Conservation (phyloP, 1,139 yeast genomes). For the Candida sojae region DNA sequence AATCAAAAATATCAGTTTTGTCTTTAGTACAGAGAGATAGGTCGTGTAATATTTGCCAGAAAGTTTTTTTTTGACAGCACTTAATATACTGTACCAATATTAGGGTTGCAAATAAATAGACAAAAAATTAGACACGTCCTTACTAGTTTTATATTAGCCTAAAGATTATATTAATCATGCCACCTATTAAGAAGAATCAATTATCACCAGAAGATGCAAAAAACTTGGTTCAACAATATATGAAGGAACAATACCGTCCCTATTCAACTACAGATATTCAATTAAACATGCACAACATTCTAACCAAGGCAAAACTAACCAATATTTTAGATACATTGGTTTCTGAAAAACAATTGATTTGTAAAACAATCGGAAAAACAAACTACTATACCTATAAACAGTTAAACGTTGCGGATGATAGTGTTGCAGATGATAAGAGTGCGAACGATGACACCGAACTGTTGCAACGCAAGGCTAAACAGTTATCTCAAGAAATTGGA, state of each 20-base stretch:
- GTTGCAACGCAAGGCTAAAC: background rate
- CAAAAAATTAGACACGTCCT: background rate
- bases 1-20: background rate
- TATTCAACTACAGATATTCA: constrained; percentile 39
- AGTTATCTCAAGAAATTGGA: constrained; percentile 7
- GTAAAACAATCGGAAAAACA: constrained; percentile 37
- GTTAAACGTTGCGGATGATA: background rate
- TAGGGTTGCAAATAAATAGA: constrained; percentile 3
- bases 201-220: constrained; percentile 7
- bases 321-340: constrained; percentile 29
- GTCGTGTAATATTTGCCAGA: background rate
- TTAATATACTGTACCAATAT: too few species aligned
- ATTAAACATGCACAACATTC: constrained; percentile 32
- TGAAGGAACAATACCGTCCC: constrained; percentile 39
- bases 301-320: constrained; percentile 26
- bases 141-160: background rate
- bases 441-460: constrained; percentile 8
- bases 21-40: background rate
- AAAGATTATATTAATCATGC: constrained; percentile 2
- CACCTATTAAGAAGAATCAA: constrained; percentile 6
- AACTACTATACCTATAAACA: constrained; percentile 33
- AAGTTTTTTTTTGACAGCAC: too few species aligned
- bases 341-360: constrained; percentile 22
- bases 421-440: background rate
- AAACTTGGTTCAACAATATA: constrained; percentile 19